Evolutionary conservation across 345 rosid genomes (phyloP), one percentile per base, ranked within the genome.

Genomic region (Euclidium syriacum): DNA sequence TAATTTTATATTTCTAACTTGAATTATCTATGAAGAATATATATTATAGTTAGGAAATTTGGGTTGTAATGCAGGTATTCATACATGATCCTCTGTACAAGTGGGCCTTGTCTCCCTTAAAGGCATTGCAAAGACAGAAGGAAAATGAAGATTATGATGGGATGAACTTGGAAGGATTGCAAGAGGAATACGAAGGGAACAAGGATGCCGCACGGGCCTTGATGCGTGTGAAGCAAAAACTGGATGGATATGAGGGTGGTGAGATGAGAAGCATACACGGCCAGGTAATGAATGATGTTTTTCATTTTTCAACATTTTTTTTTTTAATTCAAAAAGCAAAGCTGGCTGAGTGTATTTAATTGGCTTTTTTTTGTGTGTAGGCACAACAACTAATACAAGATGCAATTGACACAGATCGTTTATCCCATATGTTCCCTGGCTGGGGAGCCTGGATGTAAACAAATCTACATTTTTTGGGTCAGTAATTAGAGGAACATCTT

Each of bases 71-170:
- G 76, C 87, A 92, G 99, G 99, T 92, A 42, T 94, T 94, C 68
- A 94, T 94, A 69, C 97, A 94, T 80, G 97, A 94, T 74, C 99
- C 99, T 43, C 77, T 94, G 46, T 92, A 92, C 77, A 90, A 92
- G 70, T 92, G 99, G 99, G 99, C 99, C 56, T 73, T 90, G 63
- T 90, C 97, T 60, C 97, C 96, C 53, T 76, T 94, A 33, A 94
- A 94, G 69, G 99, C 99, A 57, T 85, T 94, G 87, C 99, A 90
- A 78, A 95, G 96, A 47, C 99, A 94, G 62, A 85, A 94, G 96
- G 99, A 94, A 72, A 75, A 44, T 14, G 85, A 84, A 65, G 85
- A 83, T 60, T 88, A 87, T 70, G 41, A 75, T 53, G 92, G 83
- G 49, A 48, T 85, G 57, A 77, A 79, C 76, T 71, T 85, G 67